Percentiles rank a stretch among this genome's conserved stretches.
Evolutionary conservation across 2,329 filamentous ascomycete genomes (phyloP).

Genomic region (Microcyclosporella mali): DNA sequence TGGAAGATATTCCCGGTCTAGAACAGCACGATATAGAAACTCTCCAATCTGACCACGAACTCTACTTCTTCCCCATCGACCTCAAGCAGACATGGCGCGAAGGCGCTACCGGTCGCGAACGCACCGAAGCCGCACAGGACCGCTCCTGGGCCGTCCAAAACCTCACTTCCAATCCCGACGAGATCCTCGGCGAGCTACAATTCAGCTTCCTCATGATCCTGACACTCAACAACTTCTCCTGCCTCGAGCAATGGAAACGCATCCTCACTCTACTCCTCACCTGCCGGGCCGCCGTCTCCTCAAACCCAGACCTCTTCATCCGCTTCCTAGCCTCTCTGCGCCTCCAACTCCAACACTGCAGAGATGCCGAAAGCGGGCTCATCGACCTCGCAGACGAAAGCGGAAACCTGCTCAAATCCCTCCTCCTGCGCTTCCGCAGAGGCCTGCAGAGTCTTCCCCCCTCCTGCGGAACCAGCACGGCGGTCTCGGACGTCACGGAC

Average conservation of each 20-base stretch:
- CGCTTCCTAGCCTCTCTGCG: conserved; percentile 45
- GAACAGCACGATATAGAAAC: conserved; percentile 25
- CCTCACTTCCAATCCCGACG: conserved; percentile 35
- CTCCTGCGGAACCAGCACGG: conserved; percentile 24
- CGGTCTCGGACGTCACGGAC: conserved; percentile 42
- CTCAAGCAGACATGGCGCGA: conserved; percentile 57
- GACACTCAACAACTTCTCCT: conserved; percentile 60
- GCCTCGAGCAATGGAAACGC: conserved; percentile 60
- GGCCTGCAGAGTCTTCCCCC: conserved; percentile 45
- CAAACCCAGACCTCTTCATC: conserved; percentile 47
- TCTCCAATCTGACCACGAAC: conserved; percentile 37
- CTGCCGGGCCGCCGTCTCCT: conserved; percentile 46
- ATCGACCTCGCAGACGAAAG: conserved; percentile 55
- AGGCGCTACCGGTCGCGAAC: conserved; percentile 55
- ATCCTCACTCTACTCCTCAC: conserved; percentile 53
- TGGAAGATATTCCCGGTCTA: conserved; percentile 57
- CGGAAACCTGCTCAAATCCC: conserved; percentile 42
- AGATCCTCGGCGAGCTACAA: conserved; percentile 53
- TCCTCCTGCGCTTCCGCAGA: conserved; percentile 49
- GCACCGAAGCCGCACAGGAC: conserved; percentile 58
- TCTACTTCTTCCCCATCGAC: conserved; percentile 54
- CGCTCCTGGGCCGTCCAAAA: conserved; percentile 56
- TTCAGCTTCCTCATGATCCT: conserved; percentile 58
- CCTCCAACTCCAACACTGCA: conserved; percentile 50
- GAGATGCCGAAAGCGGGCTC: conserved; percentile 55